These are phyloP conservation scores for Erodium moschatum DNA, from an alignment of 441 rosid genomes.

Conservation along the genomic window DNA sequence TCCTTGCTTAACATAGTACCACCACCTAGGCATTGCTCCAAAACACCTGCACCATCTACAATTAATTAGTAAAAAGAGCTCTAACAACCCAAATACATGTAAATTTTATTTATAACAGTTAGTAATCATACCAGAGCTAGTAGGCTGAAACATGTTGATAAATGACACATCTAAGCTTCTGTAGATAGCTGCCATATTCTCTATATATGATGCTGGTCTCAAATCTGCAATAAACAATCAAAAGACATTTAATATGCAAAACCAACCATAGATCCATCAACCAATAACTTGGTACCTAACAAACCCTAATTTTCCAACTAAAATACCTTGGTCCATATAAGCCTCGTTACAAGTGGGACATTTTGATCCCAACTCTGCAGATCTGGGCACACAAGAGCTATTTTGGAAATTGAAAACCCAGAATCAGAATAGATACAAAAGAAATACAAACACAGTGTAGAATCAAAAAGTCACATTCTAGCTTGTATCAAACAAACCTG, in stretches of 20 bases:
- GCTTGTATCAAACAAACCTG: slow-evolving; percentile 30
- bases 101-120: background rate
- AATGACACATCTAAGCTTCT: slow-evolving; percentile 50
- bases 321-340: slow-evolving; percentile 33
- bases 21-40: slow-evolving; percentile 11
- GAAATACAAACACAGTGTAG: too few relatives aligned
- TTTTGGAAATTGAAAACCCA: slow-evolving; percentile 8
- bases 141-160: slow-evolving; percentile 30
- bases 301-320: background rate
- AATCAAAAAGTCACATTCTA: background rate
- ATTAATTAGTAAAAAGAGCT: background rate
- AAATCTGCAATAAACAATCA: slow-evolving; percentile 35
- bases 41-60: slow-evolving; percentile 19
- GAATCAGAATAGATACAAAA: background rate
- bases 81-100: too few relatives aligned
- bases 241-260: background rate
- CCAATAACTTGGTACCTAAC: background rate
- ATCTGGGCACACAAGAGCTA: slow-evolving; percentile 49
- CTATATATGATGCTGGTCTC: slow-evolving; percentile 46
- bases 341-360: slow-evolving; percentile 52
- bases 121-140: slow-evolving; percentile 22
- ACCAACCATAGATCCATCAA: background rate
- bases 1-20: too few relatives aligned
- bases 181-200: slow-evolving; percentile 51
- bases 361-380: slow-evolving; percentile 25